These are phyloP conservation scores for Dactylellina cionopaga DNA, from an alignment of 2,329 filamentous ascomycete genomes.

Conservation along the genomic window DNA sequence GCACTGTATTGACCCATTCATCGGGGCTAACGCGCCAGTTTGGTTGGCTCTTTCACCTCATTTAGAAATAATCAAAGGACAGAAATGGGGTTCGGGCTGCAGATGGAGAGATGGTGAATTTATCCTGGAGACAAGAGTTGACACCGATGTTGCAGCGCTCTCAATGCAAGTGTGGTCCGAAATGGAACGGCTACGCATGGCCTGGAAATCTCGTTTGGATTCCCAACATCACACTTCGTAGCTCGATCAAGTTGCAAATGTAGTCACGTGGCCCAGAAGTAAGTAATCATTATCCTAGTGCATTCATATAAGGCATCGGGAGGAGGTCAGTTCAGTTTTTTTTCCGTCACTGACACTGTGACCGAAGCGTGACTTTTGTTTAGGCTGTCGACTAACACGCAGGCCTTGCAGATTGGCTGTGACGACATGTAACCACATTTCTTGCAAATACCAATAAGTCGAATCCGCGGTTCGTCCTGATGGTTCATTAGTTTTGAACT, in stretches of 20 bases:
- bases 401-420: conserved; percentile 92
- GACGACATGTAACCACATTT: conserved; percentile 96
- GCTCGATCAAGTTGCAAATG: too few species aligned
- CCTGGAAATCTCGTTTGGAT: conserved; percentile 70
- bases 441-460: conserved; percentile 79
- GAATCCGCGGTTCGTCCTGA: conserved; percentile 59
- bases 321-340: neutral
- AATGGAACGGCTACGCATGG: conserved; percentile 75
- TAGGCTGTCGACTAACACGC: conserved; percentile 84
- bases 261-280: neutral
- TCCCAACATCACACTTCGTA: too few species aligned
- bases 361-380: conserved; percentile 70
- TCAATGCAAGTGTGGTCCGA: conserved; percentile 73
- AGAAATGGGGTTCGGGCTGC: conserved; percentile 84
- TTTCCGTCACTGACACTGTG: conserved; percentile 4
- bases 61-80: conserved; percentile 67
- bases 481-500: conserved; percentile 45
- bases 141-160: conserved; percentile 73
- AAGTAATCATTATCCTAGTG: neutral
- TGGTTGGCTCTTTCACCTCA: conserved; percentile 78
- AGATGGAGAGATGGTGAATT: conserved; percentile 69
- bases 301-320: neutral
- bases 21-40: conserved; percentile 77
- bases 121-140: conserved; percentile 81
- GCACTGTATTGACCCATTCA: conserved; percentile 81